Percentiles rank a stretch among this genome's conserved stretches.
These are phyloP conservation scores for Lachnellula suecica DNA, from an alignment of 2,329 filamentous ascomycete species.

Conservation along the genomic window DNA sequence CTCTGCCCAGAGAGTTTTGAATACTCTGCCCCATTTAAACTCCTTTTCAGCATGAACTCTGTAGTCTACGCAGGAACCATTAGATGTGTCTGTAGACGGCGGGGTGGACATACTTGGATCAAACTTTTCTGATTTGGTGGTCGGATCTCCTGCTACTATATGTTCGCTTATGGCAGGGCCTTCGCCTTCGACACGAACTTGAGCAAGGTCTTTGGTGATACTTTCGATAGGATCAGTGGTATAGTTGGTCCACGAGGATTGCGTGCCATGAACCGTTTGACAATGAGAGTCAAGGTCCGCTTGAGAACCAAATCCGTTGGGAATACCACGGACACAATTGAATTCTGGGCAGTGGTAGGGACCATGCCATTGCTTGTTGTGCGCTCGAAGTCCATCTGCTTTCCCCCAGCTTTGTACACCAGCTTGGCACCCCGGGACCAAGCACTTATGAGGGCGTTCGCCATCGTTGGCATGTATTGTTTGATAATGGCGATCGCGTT, in stretches of 20 bases:
- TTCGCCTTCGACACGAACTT: not conserved
- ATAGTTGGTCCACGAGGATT: not conserved
- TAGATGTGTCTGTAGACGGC: not conserved
- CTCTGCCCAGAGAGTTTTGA: constrained; percentile 10
- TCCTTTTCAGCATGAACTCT: constrained; percentile 2
- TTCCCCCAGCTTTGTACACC: not conserved
- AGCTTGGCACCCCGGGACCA: not conserved
- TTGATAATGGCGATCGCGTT: not conserved
- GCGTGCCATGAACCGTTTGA: not conserved
- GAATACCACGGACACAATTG: not conserved
- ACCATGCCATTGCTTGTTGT: not conserved
- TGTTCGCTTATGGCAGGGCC: not conserved
- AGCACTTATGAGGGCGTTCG: not conserved
- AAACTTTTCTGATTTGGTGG: constrained; percentile 2
- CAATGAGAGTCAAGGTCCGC: not conserved
- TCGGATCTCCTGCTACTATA: not conserved
- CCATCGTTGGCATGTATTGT: not conserved
- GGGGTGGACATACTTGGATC: constrained; percentile 5
- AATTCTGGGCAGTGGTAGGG: not conserved
- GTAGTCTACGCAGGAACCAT: constrained; percentile 7
- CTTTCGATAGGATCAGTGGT: not conserved
- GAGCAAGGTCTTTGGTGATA: not conserved
- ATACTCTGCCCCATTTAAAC: constrained; percentile 3
- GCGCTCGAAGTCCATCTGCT: not conserved
- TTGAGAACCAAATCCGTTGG: constrained; percentile 1